Evolutionary conservation across 805 yeast genomes (phyloP).

Genomic region (Grigorovia humatica): DNA sequence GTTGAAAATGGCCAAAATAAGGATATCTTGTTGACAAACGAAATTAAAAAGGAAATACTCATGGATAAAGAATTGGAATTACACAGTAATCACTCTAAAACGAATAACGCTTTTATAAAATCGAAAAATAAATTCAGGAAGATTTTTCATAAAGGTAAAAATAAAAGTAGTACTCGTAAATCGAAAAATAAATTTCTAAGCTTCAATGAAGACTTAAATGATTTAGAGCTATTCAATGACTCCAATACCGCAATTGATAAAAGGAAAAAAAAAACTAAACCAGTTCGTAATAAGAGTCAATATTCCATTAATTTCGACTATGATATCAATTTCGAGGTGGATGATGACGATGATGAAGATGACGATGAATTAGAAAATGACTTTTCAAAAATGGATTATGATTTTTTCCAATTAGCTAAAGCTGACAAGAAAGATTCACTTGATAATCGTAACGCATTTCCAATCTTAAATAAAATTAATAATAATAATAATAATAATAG

Average conservation of each 20-base stretch:
- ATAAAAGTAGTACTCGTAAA: not conserved
- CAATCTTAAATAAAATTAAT: not conserved
- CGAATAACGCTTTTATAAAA: not conserved
- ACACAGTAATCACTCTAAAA: not conserved
- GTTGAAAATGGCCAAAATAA: not conserved
- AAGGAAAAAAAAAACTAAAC: not conserved
- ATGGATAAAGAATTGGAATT: not conserved
- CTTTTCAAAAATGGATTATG: constrained; percentile 11
- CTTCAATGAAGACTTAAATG: not conserved
- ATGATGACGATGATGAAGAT: constrained; percentile 27
- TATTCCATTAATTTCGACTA: constrained; percentile 25
- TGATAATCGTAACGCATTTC: too few species aligned
- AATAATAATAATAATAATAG: not conserved
- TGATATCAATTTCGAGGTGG: constrained; percentile 24
- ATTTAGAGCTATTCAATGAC: not conserved
- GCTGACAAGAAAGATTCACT: not conserved
- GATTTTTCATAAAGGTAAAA: not conserved
- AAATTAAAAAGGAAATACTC: not conserved
- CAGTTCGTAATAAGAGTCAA: constrained; percentile 2
- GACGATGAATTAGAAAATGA: constrained; percentile 20
- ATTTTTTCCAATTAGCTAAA: constrained; percentile 14
- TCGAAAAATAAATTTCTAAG: not conserved
- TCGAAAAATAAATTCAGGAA: not conserved
- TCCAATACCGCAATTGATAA: not conserved
- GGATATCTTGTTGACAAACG: not conserved